A percentile compares a stretch with the other conserved stretches of the same genome.
phyloP scores from a whole-genome alignment of 208 protist species.

The Acanthamoeba triangularis region DNA sequence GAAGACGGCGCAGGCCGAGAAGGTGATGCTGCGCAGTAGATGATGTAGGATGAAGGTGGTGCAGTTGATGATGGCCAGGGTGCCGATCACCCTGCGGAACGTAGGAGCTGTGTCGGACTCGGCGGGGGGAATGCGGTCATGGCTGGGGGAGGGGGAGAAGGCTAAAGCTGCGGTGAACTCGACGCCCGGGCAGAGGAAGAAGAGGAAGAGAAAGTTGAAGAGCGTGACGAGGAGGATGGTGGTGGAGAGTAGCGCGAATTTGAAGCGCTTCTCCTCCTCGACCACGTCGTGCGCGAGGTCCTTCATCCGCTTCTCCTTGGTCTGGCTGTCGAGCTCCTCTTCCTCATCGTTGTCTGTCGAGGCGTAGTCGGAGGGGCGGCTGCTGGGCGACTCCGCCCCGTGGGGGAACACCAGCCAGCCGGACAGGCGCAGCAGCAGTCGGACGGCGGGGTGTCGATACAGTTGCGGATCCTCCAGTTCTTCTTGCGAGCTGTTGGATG shows the following conservation, averaged over 20 bases:
- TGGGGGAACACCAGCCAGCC: background rate
- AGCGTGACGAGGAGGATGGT: background rate
- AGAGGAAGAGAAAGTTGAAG: conserved; percentile 23
- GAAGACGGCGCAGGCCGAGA: conserved; percentile 12
- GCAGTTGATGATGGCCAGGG: background rate
- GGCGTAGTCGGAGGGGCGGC: background rate
- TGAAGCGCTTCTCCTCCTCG: background rate
- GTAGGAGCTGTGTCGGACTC: background rate
- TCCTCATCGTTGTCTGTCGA: background rate
- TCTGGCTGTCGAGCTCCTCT: background rate
- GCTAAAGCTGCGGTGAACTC: background rate
- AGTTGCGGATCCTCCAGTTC: too few species aligned
- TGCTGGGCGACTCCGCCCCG: background rate
- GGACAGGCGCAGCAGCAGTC: background rate
- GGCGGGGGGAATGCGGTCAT: background rate
- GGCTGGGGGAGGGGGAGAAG: background rate
- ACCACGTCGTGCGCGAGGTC: background rate
- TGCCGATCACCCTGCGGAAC: background rate
- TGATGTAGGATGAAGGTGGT: conserved; percentile 10
- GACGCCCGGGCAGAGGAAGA: background rate
- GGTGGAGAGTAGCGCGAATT: conserved; percentile 45
- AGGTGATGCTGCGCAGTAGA: background rate
- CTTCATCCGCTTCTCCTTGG: background rate
- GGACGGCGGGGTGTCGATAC: background rate
- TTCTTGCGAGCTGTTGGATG: too few species aligned